Evolutionary conservation across 768 basidiomycete species (phyloP), one percentile per base, ranked within the genome.

Genomic region (Leccinellum luteum): DNA sequence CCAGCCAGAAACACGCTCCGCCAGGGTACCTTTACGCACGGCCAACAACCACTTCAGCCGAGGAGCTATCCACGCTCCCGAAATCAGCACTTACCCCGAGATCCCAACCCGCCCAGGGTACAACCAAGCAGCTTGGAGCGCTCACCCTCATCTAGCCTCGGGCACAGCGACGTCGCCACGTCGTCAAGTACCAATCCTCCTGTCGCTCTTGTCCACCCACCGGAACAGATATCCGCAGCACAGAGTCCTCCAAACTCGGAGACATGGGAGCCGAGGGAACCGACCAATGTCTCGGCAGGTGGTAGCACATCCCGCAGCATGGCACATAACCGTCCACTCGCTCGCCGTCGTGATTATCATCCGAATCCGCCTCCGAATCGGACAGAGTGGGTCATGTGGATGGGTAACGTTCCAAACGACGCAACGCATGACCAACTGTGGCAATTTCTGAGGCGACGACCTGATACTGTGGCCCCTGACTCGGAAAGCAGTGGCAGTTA

Each of bases 371-470:
- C 89, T 13, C 75, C 84, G 12, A 79, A 89, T 53, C 83, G 92
- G 14, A 92, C 91, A 7, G 91, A 92, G 57, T 95, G 90, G 91
- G 94, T 94, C 1, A 92, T 94, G 91, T 97, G 95, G 95, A 87
- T 86, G 13, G 95, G 95, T 10, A 98, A 98, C 67, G 89, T 97
- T 3, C 91, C 92, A 3, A 79, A 81, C 6, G 91, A 94, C 65
- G 85, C 92, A 15, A 85, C 84, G 3, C 83, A 92, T 58, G 87
- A 92, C 62, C 94, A 97, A 66, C 77, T 97, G 4, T 90, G 87
- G 89, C 77, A 77, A 7, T 95, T 94, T 70, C 94, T 98, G 75
- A 86, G 81, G 60, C 66, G 72, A 49, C 66, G 72, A 49, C 59
- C 67, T 8, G 56, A 60, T 17, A 54, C 67, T 17, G 47, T 64